Evolutionary conservation across 805 yeast genomes (phyloP).

Genomic region (Suhomyces canberraensis): DNA sequence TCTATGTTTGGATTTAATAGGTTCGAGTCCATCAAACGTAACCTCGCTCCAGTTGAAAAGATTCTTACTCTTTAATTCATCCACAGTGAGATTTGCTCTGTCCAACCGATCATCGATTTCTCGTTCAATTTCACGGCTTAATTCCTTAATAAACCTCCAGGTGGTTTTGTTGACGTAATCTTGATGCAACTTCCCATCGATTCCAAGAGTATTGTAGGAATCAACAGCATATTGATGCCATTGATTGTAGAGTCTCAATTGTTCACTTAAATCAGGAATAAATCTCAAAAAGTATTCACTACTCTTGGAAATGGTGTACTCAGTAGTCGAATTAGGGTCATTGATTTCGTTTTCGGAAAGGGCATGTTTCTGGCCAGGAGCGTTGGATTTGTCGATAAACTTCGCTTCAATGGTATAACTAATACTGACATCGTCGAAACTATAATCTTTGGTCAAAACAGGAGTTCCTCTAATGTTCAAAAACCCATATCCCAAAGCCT

Average conservation of each 20-base stretch:
- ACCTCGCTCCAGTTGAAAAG: background rate
- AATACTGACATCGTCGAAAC: slow-evolving; percentile 43
- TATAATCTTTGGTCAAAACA: slow-evolving; percentile 45
- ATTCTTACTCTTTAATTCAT: slow-evolving; percentile 32
- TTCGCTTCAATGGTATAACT: slow-evolving; percentile 54
- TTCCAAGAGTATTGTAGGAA: slow-evolving; percentile 29
- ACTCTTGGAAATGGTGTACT: slow-evolving; percentile 35
- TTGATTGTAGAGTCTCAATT: slow-evolving; percentile 23
- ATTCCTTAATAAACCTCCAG: slow-evolving; percentile 29
- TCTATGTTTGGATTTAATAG: background rate
- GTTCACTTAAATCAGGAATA: slow-evolving; percentile 35
- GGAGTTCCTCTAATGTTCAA: slow-evolving; percentile 51
- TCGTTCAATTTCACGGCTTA: slow-evolving; percentile 29
- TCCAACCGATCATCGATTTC: slow-evolving; percentile 33
- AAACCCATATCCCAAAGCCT: slow-evolving; percentile 55
- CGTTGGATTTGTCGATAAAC: slow-evolving; percentile 45
- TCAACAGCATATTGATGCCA: slow-evolving; percentile 24
- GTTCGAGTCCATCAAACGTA: background rate
- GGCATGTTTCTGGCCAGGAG: slow-evolving; percentile 26
- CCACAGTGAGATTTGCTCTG: slow-evolving; percentile 18
- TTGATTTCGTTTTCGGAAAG: slow-evolving; percentile 36
- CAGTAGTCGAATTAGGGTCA: slow-evolving; percentile 28
- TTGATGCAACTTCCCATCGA: slow-evolving; percentile 32
- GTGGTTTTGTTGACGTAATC: slow-evolving; percentile 25
- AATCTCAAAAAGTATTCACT: slow-evolving; percentile 38